Evolutionary conservation across 148 eudicot genomes (phyloP), one percentile per base, ranked within the genome.

Genomic region (Rhododendron griersonianum): DNA sequence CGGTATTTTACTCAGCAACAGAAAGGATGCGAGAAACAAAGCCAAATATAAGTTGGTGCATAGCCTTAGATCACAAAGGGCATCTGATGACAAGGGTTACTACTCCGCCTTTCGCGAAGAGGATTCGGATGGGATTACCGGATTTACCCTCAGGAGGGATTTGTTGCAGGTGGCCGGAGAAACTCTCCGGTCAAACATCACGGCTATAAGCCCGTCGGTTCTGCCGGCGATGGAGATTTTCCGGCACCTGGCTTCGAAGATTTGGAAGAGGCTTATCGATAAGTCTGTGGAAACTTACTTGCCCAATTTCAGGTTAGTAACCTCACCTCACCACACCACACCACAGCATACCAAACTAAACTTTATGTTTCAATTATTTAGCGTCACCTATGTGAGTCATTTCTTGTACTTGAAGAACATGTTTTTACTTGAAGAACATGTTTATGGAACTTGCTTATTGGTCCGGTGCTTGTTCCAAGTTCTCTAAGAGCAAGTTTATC

Each of bases 71-170:
- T 91, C 91, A 15, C 96, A 94, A 81, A 87, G 91, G 83, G 93
- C 95, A 1, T 88, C 82, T 25, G 90, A 90, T 47, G 94, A 94
- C 65, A 85, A 73, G 87, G 98, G 86, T 10, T 94, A 95, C 55
- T 69, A 88, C 16, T 91, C 93, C 0, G 96, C 98, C 3, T 85
- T 83, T 51, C 91, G 94, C 3, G 98, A 95, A 83, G 98, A 95
- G 85, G 98, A 95, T 74, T 77, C 90, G 0, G 86, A 89, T 48
- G 96, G 96, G 21, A 30, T 92, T 2, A 94, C 93, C 0, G 96
- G 98, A 11, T 93, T 95, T 47, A 92, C 93, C 74, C 90, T 94
- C 5, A 89, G 83, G 33, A 91, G 90, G 86, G 98, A 95, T 47
- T 86, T 93, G 53, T 23, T 93, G 85, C 92, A 91, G 78, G 94